Base-by-base conservation (phyloP, 441 rosid genomes). In the Flueggea neowawraea region DNA sequence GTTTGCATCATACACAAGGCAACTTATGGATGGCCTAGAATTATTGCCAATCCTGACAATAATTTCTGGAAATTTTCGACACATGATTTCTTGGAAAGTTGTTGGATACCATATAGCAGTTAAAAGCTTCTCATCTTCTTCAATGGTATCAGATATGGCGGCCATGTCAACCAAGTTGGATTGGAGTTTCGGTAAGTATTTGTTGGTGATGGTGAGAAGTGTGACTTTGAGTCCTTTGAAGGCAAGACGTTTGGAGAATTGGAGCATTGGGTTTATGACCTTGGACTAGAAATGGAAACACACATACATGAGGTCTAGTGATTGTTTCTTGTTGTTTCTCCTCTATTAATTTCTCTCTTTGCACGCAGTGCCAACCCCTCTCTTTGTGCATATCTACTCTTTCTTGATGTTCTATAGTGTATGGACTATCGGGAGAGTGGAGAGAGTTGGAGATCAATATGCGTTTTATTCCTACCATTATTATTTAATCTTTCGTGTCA, bases 221-320 rank as follows among this genome's bases (percentile, higher is more conserved):
- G 86, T 74, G 44, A 73, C 64, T 16, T 63, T 51, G 32, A 75
- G 54, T 4, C 84, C 81, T 60, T 65, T 73, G 51, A 71, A 67
- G 44, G 60, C 71, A 10, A 82, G n/a, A 51, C 80, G 68, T 43
- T 73, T 78, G 12, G 82, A 45, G 75, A 82, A 78, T 39, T 82
- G 82, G 16, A 77, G 73, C 76, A 80, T 57, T 3, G 84, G 84
- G 57, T 69, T 77, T 5, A 77, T 33, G 92, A 10, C 96, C 92
- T 73, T 75, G 84, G 52, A 50, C 36, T 5, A 85, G 85, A 49
- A 67, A 64, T 0, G 84, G 81, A 5, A 84, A 16, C 2, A 69
- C 69, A 16, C 85, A 16, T 1, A 82, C 61, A 22, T 82, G 79
- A 45, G 59, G 56, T 49, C 58, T 43, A 43, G 45, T 11, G 45